These are phyloP conservation scores for Tremella yokohamensis DNA, from an alignment of 768 basidiomycete genomes.

Conservation along the genomic window DNA sequence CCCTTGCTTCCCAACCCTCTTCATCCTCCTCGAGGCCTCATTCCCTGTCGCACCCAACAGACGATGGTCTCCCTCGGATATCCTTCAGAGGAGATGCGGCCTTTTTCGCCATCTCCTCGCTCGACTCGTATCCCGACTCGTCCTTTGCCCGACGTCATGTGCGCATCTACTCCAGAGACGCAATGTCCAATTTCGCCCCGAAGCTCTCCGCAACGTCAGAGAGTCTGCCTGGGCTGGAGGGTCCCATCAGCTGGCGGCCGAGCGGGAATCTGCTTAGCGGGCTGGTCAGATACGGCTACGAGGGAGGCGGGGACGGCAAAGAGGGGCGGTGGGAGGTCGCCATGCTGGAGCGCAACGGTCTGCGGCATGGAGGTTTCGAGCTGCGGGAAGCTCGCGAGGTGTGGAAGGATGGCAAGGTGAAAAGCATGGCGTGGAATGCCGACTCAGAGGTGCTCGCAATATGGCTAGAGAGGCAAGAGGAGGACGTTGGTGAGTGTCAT, in stretches of 20 bases:
- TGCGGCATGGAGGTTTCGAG: conserved; percentile 84
- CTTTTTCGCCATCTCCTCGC: conserved; percentile 77
- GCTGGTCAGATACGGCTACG: conserved; percentile 72
- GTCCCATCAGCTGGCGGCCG: conserved; percentile 76
- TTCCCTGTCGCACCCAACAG: conserved; percentile 59
- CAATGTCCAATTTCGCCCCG: conserved; percentile 54
- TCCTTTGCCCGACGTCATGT: conserved; percentile 57
- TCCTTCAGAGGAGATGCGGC: conserved; percentile 93
- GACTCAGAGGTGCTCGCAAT: conserved; percentile 80
- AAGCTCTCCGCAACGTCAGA: conserved; percentile 79
- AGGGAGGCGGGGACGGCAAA: conserved; percentile 61
- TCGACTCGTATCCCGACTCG: conserved; percentile 55
- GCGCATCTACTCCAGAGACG: conserved; percentile 67
- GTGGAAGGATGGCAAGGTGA: conserved; percentile 56
- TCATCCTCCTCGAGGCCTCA: conserved; percentile 53
- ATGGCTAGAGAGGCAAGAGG: conserved; percentile 68
- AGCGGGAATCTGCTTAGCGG: conserved; percentile 78
- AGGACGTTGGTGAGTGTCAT: conserved; percentile 64
- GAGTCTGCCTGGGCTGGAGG: conserved; percentile 74
- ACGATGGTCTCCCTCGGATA: conserved; percentile 68
- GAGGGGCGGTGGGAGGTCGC: conserved; percentile 73
- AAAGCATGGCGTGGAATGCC: conserved; percentile 77
- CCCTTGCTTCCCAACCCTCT: conserved; percentile 51
- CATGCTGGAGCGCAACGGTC: conserved; percentile 92
- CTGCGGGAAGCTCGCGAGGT: conserved; percentile 54